Base-by-base conservation (phyloP, 495 filamentous ascomycete species). In the Pseudoneurospora amorphoporcata region DNA sequence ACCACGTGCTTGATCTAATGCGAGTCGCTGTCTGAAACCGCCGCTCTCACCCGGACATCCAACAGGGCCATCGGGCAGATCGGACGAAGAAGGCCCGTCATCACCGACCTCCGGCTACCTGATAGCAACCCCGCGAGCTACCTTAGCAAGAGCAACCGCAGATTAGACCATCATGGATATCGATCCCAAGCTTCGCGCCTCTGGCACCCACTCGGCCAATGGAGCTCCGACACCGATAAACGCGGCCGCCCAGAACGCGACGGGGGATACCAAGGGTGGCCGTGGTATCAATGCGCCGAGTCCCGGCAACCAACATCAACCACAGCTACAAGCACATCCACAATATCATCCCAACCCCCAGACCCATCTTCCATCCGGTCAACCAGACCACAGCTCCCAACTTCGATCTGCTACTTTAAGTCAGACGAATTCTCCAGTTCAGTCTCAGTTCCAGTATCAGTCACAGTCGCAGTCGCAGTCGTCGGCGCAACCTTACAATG, bases 51-150 rank as follows among this genome's bases (percentile, higher is more conserved):
- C 29, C 35, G 69, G 61, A 72, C 38, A 23, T 65, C 16, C 14
- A 38, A 43, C 68, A 70, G 41, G 19, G 68, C 42, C 23, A 72
- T 77, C 76, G 75, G 75, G 77, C 71, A 69, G 69, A 72, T 78
- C 76, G 76, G 76, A 29, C 40, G 58, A 61, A 61, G 23, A 74
- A 73, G 68, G 53, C 70, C 73, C 73, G 72, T 69, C 76, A 73
- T 71, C 76, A 73, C 39, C 73, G 47, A 47, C 43, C n/a, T 45
- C 43, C 42, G 41, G 68, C 72, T n/a, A 5, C 70, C 68, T 4
- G n/a, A 45, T 45, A 37, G 14, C 42, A 39, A 47, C 35, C 32
- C 16, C 32, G 37, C 37, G 39, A 42, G 53, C 40, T 32, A n/a
- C n/a, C n/a, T n/a, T n/a, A 29, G 10, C 47, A 45, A 14, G 47